phyloP scores from a whole-genome alignment of 257 asterid species.

The Gentiana macrophylla region DNA sequence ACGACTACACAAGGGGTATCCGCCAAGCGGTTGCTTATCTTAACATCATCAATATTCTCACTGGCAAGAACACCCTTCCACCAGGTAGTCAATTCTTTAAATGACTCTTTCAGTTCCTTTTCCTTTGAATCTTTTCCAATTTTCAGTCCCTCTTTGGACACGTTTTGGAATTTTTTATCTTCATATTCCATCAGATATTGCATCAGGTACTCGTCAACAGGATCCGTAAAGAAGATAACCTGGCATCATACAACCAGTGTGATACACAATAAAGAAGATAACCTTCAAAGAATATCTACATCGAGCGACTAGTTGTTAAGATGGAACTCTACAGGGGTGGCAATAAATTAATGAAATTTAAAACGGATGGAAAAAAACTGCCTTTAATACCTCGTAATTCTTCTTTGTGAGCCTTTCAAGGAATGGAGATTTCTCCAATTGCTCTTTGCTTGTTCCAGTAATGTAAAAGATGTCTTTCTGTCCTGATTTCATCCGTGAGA shows the following conservation, averaged over 20 bases:
- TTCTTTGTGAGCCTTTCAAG: slow-evolving; percentile 85
- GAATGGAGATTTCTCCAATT: slow-evolving; percentile 94
- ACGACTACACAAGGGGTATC: slow-evolving; percentile 36
- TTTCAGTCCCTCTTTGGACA: slow-evolving; percentile 87
- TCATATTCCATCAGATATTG: slow-evolving; percentile 92
- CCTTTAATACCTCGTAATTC: slow-evolving; percentile 56
- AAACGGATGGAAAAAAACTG: neutral
- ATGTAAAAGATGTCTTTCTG: slow-evolving; percentile 95
- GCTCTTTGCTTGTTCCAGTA: slow-evolving; percentile 92
- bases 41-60: slow-evolving; percentile 80
- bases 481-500: slow-evolving; percentile 85
- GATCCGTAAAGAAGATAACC: slow-evolving; percentile 87
- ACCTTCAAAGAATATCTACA: no score
- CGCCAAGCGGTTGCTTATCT: slow-evolving; percentile 81
- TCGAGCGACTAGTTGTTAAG: no score
- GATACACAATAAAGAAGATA: neutral
- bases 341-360: neutral
- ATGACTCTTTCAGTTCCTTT: slow-evolving; percentile 79
- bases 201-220: slow-evolving; percentile 90
- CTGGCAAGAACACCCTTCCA: slow-evolving; percentile 77
- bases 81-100: slow-evolving; percentile 81
- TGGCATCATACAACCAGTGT: slow-evolving; percentile 14
- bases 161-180: slow-evolving; percentile 85
- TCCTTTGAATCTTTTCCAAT: slow-evolving; percentile 69
- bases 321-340: neutral